Evolutionary conservation across 495 filamentous ascomycete genomes (phyloP).

Genomic region (Penicillium steckii): DNA sequence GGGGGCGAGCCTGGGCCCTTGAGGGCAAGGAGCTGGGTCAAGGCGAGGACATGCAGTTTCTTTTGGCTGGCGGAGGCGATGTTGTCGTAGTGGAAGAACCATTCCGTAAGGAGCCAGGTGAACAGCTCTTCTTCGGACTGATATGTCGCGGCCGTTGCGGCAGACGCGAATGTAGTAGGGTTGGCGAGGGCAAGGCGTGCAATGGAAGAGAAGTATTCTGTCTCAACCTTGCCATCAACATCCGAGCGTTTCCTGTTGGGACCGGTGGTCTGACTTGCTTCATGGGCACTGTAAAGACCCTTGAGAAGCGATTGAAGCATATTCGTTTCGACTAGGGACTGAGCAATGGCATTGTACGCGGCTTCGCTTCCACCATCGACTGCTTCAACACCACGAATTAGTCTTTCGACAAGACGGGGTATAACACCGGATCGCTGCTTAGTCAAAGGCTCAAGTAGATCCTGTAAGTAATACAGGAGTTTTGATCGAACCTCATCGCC

Average conservation of each 20-base stretch:
- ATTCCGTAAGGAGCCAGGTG: slow-evolving; percentile 77
- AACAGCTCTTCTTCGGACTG: slow-evolving; percentile 51
- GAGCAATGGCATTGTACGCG: slow-evolving; percentile 59
- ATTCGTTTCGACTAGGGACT: slow-evolving; percentile 65
- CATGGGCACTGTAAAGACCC: slow-evolving; percentile 67
- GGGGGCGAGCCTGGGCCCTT: slow-evolving; percentile 43
- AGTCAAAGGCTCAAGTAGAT: slow-evolving; percentile 52
- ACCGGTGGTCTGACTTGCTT: slow-evolving; percentile 72
- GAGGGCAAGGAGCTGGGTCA: slow-evolving; percentile 76
- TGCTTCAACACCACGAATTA: slow-evolving; percentile 67
- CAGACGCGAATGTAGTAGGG: slow-evolving; percentile 61
- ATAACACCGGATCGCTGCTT: slow-evolving; percentile 66
- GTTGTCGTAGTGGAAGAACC: slow-evolving; percentile 84
- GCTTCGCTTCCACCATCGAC: slow-evolving; percentile 70
- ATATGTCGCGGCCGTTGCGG: slow-evolving; percentile 40
- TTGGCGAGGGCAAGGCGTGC: slow-evolving; percentile 73
- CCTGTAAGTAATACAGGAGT: slow-evolving; percentile 56
- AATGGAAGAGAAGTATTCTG: slow-evolving; percentile 81
- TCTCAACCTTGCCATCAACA: slow-evolving; percentile 68
- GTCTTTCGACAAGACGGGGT: slow-evolving; percentile 63
- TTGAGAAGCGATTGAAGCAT: slow-evolving; percentile 66
- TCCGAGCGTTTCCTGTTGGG: slow-evolving; percentile 62
- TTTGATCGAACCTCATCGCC: slow-evolving; percentile 57
- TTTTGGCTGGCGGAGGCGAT: slow-evolving; percentile 70
- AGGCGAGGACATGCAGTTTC: slow-evolving; percentile 79